Evolutionary conservation across 768 basidiomycete species (phyloP).

Genomic region (Calvatia gigantea): DNA sequence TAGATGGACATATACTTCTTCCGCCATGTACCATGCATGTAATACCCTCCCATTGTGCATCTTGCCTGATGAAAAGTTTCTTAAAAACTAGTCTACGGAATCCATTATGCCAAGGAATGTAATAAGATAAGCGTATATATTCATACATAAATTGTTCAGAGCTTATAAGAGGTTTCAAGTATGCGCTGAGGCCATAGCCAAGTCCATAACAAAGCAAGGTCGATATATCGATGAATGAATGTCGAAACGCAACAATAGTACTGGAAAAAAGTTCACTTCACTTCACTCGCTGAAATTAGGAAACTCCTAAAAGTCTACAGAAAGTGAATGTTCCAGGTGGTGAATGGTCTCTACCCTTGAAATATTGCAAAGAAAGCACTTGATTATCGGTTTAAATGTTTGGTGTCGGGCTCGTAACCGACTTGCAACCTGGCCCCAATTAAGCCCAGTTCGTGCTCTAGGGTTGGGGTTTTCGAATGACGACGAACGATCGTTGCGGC

Average conservation of each 20-base stretch:
- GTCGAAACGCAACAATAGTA: neutral
- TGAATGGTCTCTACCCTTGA: too few species aligned
- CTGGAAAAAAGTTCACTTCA: neutral
- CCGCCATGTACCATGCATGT: neutral
- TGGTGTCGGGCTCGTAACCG: too few species aligned
- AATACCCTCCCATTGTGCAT: neutral
- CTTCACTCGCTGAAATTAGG: too few species aligned
- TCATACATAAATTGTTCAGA: neutral
- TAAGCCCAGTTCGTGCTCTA: conserved; percentile 30
- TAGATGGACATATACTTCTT: neutral
- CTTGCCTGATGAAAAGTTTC: neutral
- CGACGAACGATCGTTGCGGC: conserved; percentile 61
- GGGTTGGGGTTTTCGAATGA: conserved; percentile 55
- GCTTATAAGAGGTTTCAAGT: neutral
- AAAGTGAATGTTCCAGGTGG: too few species aligned
- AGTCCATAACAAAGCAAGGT: neutral
- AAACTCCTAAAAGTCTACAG: too few species aligned
- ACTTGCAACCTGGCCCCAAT: conserved; percentile 22
- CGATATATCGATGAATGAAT: neutral
- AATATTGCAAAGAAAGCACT: neutral
- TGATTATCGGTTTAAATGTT: too few species aligned
- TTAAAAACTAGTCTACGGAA: conserved; percentile 6
- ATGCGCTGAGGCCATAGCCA: too few species aligned
- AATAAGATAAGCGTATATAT: conserved; percentile 9
- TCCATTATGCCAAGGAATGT: conserved; percentile 7